A percentile compares a stretch with the other conserved stretches of the same genome.
phyloP scores from a whole-genome alignment of 208 protist species.

The Trypanosoma boissoni region DNA sequence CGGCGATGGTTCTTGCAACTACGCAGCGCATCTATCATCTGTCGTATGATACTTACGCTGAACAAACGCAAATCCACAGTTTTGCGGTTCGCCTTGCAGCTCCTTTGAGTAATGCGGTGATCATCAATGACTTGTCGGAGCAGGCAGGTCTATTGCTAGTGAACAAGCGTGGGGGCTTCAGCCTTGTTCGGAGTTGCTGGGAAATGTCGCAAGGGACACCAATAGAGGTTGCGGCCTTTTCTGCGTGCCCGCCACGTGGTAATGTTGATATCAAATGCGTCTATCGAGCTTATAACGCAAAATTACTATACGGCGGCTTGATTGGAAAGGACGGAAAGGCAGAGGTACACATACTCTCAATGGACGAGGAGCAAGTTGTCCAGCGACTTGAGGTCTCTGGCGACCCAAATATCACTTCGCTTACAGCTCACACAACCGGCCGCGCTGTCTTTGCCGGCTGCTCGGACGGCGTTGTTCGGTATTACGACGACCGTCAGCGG shows the following conservation, averaged over 20 bases:
- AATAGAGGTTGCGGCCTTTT: constrained; percentile 73
- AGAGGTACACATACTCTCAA: constrained; percentile 72
- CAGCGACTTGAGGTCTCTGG: constrained; percentile 71
- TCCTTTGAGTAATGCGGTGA: constrained; percentile 62
- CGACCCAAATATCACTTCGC: constrained; percentile 59
- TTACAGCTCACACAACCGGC: constrained; percentile 65
- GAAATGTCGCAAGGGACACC: constrained; percentile 35
- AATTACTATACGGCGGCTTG: constrained; percentile 77
- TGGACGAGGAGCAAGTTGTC: constrained; percentile 81
- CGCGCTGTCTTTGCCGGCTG: constrained; percentile 76
- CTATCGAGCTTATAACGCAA: constrained; percentile 69
- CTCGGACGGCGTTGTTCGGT: constrained; percentile 75
- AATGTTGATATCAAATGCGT: constrained; percentile 69
- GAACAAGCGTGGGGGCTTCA: constrained; percentile 74
- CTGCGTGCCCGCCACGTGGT: constrained; percentile 55
- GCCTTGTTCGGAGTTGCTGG: constrained; percentile 69
- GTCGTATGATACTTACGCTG: constrained; percentile 77
- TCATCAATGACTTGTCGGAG: constrained; percentile 87
- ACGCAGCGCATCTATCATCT: constrained; percentile 65
- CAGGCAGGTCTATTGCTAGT: constrained; percentile 77
- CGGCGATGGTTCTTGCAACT: constrained; percentile 71
- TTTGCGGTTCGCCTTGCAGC: constrained; percentile 55
- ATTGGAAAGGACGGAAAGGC: constrained; percentile 64
- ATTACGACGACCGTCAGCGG: constrained; percentile 85
- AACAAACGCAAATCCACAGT: constrained; percentile 53